These are phyloP conservation scores for Fusarium brachygibbosum DNA, from an alignment of 2,329 filamentous ascomycete species.

Conservation along the genomic window DNA sequence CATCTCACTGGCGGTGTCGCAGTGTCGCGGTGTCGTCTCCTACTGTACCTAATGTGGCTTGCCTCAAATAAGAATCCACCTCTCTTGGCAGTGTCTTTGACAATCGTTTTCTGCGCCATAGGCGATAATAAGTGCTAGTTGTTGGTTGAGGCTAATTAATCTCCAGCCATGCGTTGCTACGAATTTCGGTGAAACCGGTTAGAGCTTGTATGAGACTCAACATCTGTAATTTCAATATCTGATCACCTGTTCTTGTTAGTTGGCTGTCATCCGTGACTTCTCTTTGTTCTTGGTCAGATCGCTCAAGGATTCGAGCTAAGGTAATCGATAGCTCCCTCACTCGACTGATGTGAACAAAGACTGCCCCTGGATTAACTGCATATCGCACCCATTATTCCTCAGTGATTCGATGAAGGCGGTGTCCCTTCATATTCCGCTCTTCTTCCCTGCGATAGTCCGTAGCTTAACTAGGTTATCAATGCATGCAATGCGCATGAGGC, in stretches of 20 bases:
- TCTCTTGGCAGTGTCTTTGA: constrained; percentile 36
- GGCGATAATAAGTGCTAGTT: constrained; percentile 25
- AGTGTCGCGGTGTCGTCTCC: constrained; percentile 35
- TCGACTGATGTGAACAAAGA: constrained; percentile 27
- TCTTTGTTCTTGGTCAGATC: constrained; percentile 34
- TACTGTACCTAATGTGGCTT: constrained; percentile 43
- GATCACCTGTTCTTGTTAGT: constrained; percentile 37
- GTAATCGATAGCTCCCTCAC: constrained; percentile 32
- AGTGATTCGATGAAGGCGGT: constrained; percentile 20
- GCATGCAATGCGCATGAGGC: constrained; percentile 50
- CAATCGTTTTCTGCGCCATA: constrained; percentile 36
- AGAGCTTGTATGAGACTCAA: constrained; percentile 27
- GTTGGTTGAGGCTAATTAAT: constrained; percentile 44
- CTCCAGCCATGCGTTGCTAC: constrained; percentile 38
- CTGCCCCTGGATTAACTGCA: constrained; percentile 8
- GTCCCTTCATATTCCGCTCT: constrained; percentile 29
- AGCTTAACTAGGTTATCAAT: constrained; percentile 41
- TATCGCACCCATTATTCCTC: constrained; percentile 8
- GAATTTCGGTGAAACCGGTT: constrained; percentile 48
- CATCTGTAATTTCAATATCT: constrained; percentile 40
- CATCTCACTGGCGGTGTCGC: constrained; percentile 42
- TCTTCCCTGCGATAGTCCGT: constrained; percentile 36
- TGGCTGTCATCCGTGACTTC: constrained; percentile 2
- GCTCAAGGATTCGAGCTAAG: constrained; percentile 20
- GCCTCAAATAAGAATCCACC: constrained; percentile 46